Evolutionary conservation across 2,329 filamentous ascomycete species (phyloP), one percentile per base, ranked within the genome.

Genomic region (Pezicula carpinea): DNA sequence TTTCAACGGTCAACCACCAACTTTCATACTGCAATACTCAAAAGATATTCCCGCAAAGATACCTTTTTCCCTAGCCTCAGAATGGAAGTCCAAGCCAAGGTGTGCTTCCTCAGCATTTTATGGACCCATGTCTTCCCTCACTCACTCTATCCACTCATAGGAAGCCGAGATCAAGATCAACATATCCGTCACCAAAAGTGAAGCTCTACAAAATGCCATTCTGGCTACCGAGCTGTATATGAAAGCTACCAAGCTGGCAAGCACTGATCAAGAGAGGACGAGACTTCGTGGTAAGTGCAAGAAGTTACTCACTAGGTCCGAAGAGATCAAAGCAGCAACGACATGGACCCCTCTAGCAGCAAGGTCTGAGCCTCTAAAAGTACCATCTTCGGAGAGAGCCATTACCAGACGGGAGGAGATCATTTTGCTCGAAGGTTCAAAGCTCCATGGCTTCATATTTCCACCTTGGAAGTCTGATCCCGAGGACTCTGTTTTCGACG

Each of bases 361-460:
- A 19, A 29, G 19, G 33, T 43, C 36, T 17, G 60, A 58, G 47
- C 53, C 55, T 46, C 52, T 65, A 6, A 61, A 58, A 51, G 55
- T 64, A 19, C 68, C 70, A 8, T 56, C 60, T 3, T 81, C 79
- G 19, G 75, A 70, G 8, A 77, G 87, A 44, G 72, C 77, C 47
- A 71, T 87, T 13, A 77, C 87, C 2, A 85, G 77, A 4, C 74
- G 75, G 14, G 90, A 96, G 65, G 77, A 90, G 59, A 83, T 87
- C 23, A 82, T 96, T 43, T 67, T 97, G 7, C 72, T 87, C 2
- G 82, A 84, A 60, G 82, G 85, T 3, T 93, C 91, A 4, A 85
- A 82, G 46, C 74, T 99, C 17, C 89, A 96, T 62, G 89, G 86
- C 1, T 86, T 83, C 59, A 75, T 85, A 17, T 97, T 96, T 56